These are phyloP conservation scores for Quercus aquifolioides DNA, from an alignment of 306 rosid species.

Conservation along the genomic window DNA sequence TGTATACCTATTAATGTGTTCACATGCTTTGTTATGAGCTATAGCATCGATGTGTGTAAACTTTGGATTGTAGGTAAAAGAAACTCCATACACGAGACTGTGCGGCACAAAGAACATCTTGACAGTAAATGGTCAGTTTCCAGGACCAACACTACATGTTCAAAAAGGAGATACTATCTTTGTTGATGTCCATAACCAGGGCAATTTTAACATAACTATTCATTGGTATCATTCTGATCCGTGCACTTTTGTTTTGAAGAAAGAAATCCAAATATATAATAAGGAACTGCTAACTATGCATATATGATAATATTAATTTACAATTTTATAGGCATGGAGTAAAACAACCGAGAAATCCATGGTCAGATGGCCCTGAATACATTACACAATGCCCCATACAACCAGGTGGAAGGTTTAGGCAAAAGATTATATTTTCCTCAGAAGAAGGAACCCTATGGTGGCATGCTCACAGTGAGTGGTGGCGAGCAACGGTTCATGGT, in stretches of 20 bases:
- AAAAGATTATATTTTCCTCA: constrained; percentile 28
- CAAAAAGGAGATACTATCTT: constrained; percentile 34
- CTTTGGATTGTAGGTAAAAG: constrained; percentile 21
- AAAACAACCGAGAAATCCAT: constrained; percentile 44
- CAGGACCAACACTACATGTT: constrained; percentile 44
- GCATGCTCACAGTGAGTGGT: constrained; percentile 75
- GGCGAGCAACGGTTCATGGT: constrained; percentile 58
- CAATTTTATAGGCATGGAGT: constrained; percentile 47
- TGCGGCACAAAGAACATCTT: constrained; percentile 47
- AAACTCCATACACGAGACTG: constrained; percentile 15
- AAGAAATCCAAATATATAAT: too few relatives aligned
- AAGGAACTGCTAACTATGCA: too few relatives aligned
- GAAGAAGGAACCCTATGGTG: constrained; percentile 73
- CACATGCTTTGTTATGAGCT: not conserved
- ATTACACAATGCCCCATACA: constrained; percentile 54
- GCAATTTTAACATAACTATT: constrained; percentile 41
- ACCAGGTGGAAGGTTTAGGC: constrained; percentile 36
- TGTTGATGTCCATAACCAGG: constrained; percentile 41
- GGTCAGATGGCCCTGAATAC: constrained; percentile 49
- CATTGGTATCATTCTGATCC: constrained; percentile 37
- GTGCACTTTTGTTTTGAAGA: not conserved
- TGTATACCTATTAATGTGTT: not conserved
- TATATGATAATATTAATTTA: too few relatives aligned
- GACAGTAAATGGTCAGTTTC: constrained; percentile 48
- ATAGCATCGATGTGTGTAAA: not conserved